These are phyloP conservation scores for Tricladium varicosporioides DNA, from an alignment of 2,329 filamentous ascomycete genomes.

Conservation along the genomic window DNA sequence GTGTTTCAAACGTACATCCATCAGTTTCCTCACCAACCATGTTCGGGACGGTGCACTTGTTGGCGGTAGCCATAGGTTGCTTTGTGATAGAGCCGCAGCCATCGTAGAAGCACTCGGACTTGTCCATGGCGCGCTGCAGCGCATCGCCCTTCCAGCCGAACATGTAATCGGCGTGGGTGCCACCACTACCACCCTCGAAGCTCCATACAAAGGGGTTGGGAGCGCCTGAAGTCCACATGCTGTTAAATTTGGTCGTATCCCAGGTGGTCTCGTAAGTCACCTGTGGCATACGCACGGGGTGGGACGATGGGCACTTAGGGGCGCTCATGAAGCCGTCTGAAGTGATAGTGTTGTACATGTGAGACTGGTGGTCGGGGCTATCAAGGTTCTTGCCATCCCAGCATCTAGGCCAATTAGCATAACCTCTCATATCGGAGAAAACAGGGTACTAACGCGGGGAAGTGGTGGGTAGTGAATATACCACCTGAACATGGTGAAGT, in stretches of 20 bases:
- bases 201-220: slow-evolving; percentile 44
- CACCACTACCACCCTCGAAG: slow-evolving; percentile 42
- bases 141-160: slow-evolving; percentile 51
- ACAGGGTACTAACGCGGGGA: slow-evolving; percentile 21
- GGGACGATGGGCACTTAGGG: slow-evolving; percentile 26
- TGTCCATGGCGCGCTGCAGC: slow-evolving; percentile 48
- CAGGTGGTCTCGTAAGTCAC: slow-evolving; percentile 49
- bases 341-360: slow-evolving; percentile 29
- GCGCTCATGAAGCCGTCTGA: slow-evolving; percentile 18
- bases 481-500: slow-evolving; percentile 29
- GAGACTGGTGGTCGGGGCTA: slow-evolving; percentile 20
- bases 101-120: slow-evolving; percentile 45
- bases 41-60: slow-evolving; percentile 45
- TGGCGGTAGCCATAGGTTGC: slow-evolving; percentile 45
- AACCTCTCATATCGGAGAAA: background rate
- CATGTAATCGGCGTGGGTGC: slow-evolving; percentile 51
- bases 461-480: slow-evolving; percentile 35
- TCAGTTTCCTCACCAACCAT: slow-evolving; percentile 49
- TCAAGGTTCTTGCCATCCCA: slow-evolving; percentile 25
- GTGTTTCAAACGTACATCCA: slow-evolving; percentile 40
- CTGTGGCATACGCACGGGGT: slow-evolving; percentile 46
- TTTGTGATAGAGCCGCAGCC: slow-evolving; percentile 42
- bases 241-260: slow-evolving; percentile 42
- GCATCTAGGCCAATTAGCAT: slow-evolving; percentile 16
- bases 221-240: slow-evolving; percentile 43